Percentiles rank a stretch among this genome's conserved stretches.
phyloP scores from a whole-genome alignment of 2,329 filamentous ascomycete species.

The Rhynchosporium agropyri region DNA sequence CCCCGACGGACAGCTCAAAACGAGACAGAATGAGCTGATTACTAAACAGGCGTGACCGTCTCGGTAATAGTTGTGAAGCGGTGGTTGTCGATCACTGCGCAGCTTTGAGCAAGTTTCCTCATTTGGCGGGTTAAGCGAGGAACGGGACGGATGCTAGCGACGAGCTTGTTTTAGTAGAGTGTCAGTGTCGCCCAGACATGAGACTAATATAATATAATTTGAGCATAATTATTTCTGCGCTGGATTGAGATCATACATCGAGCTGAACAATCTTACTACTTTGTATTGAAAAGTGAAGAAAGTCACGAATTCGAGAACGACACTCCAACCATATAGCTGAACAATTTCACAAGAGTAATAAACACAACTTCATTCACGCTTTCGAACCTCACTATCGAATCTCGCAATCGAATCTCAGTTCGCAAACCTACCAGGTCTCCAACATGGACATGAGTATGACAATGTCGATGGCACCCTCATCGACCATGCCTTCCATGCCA shows the following conservation, averaged over 20 bases:
- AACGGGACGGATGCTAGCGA: background rate
- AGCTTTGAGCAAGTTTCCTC: conserved; percentile 23
- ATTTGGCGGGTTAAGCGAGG: background rate
- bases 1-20: background rate
- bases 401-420: background rate
- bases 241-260: too few relatives aligned
- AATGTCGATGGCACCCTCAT: conserved; percentile 7
- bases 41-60: background rate
- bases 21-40: background rate
- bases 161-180: background rate
- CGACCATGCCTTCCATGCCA: conserved; percentile 16
- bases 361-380: too few relatives aligned
- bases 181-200: background rate
- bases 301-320: too few relatives aligned
- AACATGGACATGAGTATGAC: conserved; percentile 18
- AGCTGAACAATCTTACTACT: too few relatives aligned
- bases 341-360: too few relatives aligned
- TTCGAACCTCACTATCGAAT: too few relatives aligned
- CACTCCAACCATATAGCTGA: too few relatives aligned
- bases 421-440: background rate
- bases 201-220: background rate
- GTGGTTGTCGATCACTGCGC: conserved; percentile 10
- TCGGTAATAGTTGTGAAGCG: background rate
- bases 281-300: too few relatives aligned
- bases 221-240: too few relatives aligned